A percentile compares a stretch with the other conserved stretches of the same genome.
phyloP scores from a whole-genome alignment of 2,329 filamentous ascomycete genomes.

The Paecilomyces variotii region DNA sequence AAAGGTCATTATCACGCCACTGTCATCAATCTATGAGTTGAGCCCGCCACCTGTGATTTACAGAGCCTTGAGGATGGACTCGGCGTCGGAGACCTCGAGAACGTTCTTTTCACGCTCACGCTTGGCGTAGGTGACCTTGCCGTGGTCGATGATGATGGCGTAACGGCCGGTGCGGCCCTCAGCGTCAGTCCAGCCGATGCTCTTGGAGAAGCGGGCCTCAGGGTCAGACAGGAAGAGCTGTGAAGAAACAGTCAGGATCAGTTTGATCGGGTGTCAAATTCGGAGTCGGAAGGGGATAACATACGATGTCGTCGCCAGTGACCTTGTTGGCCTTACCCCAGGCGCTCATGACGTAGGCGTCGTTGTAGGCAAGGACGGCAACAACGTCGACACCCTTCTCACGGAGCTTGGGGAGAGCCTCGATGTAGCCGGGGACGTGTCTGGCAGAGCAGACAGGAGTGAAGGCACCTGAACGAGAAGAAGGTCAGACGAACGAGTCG shows the following conservation, averaged over 20 bases:
- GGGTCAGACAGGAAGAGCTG: slow-evolving; percentile 70
- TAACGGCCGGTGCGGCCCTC: slow-evolving; percentile 70
- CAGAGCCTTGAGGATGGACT: slow-evolving; percentile 42
- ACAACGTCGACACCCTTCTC: slow-evolving; percentile 76
- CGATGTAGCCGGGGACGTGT: slow-evolving; percentile 74
- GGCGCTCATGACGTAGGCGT: slow-evolving; percentile 78
- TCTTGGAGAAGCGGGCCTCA: slow-evolving; percentile 65
- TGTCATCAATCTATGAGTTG: not conserved
- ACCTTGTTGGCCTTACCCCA: slow-evolving; percentile 84
- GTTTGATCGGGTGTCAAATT: not conserved
- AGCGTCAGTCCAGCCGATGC: slow-evolving; percentile 64
- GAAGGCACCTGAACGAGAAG: slow-evolving; percentile 54
- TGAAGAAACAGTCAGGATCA: slow-evolving; percentile 4
- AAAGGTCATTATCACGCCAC: not conserved
- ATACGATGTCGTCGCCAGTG: slow-evolving; percentile 60
- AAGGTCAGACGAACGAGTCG: not conserved
- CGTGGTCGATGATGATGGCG: slow-evolving; percentile 73
- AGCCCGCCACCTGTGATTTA: slow-evolving; percentile 17
- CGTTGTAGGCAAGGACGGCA: slow-evolving; percentile 75
- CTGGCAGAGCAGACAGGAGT: slow-evolving; percentile 76
- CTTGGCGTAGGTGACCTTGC: slow-evolving; percentile 74
- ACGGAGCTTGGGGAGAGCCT: slow-evolving; percentile 62
- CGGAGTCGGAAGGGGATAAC: slow-evolving; percentile 14
- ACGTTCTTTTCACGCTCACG: slow-evolving; percentile 50
- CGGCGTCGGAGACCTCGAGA: slow-evolving; percentile 40